Conservation (phyloP, 2,329 filamentous ascomycete genomes). For the Microcera coccophila region DNA sequence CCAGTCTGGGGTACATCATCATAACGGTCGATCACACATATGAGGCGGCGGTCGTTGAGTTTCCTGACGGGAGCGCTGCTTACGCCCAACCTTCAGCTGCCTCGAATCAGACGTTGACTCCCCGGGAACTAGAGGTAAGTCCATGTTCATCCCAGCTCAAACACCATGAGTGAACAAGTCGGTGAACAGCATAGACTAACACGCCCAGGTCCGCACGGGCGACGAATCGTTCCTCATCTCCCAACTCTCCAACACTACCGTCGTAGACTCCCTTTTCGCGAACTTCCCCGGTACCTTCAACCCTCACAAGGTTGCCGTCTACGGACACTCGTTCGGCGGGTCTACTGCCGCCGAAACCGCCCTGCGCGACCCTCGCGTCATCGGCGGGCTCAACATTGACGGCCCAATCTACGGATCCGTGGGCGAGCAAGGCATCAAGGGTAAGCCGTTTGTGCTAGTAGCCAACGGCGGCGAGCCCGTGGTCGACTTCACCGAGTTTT, state of each 20-base stretch:
- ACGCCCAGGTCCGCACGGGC: neutral
- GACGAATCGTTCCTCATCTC: constrained; percentile 14
- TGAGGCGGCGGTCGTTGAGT: constrained; percentile 42
- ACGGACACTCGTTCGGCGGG: constrained; percentile 16
- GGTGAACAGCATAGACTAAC: neutral
- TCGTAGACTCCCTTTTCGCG: constrained; percentile 5
- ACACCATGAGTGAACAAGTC: neutral
- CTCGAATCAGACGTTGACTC: neutral
- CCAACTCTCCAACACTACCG: constrained; percentile 18
- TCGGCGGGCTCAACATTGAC: constrained; percentile 26
- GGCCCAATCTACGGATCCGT: constrained; percentile 14
- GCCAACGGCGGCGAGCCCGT: neutral
- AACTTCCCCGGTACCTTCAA: constrained; percentile 10
- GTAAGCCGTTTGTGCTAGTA: constrained; percentile 15
- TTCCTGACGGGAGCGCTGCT: constrained; percentile 36
- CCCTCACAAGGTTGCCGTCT: constrained; percentile 3
- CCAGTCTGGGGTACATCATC: constrained; percentile 43
- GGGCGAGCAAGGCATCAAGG: constrained; percentile 21
- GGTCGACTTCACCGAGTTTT: constrained; percentile 1
- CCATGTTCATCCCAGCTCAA: neutral
- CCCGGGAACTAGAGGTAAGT: constrained; percentile 7
- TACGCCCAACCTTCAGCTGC: neutral
- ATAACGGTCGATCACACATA: constrained; percentile 46
- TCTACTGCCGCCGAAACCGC: constrained; percentile 25
- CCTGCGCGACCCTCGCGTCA: constrained; percentile 28